These are phyloP conservation scores for Aspergillus neoniger DNA, from an alignment of 2,329 filamentous ascomycete species.

Conservation along the genomic window DNA sequence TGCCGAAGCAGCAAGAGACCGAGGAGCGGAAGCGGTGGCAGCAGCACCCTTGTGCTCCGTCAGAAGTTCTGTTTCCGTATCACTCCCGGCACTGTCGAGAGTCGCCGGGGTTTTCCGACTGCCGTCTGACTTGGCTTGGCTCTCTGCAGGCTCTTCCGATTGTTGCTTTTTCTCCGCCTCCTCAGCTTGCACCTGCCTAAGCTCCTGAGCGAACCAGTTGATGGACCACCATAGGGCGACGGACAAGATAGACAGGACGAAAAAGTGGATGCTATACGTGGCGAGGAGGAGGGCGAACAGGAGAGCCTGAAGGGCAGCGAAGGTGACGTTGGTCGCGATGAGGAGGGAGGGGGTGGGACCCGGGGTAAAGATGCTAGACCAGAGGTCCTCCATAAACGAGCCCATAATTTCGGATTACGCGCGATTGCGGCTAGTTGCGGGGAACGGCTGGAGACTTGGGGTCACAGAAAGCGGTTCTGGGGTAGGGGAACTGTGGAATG, in stretches of 20 bases:
- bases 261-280: conserved; percentile 87
- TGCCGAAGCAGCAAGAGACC: conserved; percentile 23
- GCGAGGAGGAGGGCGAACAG: conserved; percentile 74
- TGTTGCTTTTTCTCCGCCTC: conserved; percentile 47
- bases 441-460: conserved; percentile 1
- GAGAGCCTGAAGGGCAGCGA: conserved; percentile 79
- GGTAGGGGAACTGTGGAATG: conserved; percentile 9
- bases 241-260: conserved; percentile 75
- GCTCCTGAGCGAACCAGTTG: conserved; percentile 89
- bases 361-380: conserved; percentile 90
- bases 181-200: conserved; percentile 55
- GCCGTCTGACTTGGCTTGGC: conserved; percentile 20
- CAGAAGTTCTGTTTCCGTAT: conserved; percentile 46
- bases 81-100: conserved; percentile 45
- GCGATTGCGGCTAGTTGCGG: conserved; percentile 9
- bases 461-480: background rate
- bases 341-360: conserved; percentile 86
- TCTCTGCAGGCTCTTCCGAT: conserved; percentile 39
- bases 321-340: conserved; percentile 85
- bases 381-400: conserved; percentile 71
- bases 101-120: conserved; percentile 32
- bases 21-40: conserved; percentile 16
- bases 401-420: conserved; percentile 35
- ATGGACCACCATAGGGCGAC: conserved; percentile 87
- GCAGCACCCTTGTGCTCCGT: conserved; percentile 20